Conservation (phyloP, 208 protist genomes). For the Willaertia magna region DNA sequence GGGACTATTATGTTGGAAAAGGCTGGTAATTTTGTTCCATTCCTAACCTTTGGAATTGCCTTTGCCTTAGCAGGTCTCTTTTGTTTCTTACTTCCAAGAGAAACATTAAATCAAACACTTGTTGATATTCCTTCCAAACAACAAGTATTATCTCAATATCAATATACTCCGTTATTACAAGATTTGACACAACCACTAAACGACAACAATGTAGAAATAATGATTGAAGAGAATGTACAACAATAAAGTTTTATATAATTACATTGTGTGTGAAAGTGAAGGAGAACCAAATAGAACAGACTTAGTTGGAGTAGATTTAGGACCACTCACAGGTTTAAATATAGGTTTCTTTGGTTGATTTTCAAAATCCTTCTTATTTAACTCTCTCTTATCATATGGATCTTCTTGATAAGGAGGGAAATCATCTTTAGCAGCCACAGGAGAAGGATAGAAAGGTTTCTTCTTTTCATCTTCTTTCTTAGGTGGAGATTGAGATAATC, state of each 20-base stretch:
- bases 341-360: neutral
- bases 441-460: constrained; percentile 2
- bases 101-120: neutral
- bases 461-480: neutral
- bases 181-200: too few relatives aligned
- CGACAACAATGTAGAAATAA: too few relatives aligned
- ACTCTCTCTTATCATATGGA: neutral
- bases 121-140: neutral
- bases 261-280: neutral
- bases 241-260: neutral
- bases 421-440: neutral
- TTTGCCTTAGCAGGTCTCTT: neutral
- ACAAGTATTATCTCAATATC: too few relatives aligned
- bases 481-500: neutral
- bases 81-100: neutral
- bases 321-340: neutral
- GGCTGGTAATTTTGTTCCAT: neutral
- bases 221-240: too few relatives aligned
- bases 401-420: neutral
- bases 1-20: neutral
- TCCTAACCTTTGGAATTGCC: neutral
- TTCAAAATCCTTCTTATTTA: neutral
- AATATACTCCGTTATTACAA: too few relatives aligned
- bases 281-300: neutral
- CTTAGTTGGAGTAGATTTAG: neutral